Conservation (phyloP, 192 early-diverging fungal species). For the Spinellus fusiger region DNA sequence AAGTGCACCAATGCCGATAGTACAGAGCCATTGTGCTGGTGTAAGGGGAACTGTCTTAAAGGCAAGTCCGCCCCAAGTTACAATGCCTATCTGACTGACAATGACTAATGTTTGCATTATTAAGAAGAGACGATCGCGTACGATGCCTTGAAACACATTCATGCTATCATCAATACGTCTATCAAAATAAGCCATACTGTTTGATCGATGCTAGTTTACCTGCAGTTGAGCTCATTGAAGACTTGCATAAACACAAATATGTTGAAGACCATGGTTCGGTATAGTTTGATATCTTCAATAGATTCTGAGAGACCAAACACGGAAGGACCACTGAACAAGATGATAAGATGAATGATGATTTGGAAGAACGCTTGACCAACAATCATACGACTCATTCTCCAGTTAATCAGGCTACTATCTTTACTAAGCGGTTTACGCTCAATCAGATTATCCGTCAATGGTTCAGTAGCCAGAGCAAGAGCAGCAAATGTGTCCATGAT, state of each 20-base stretch:
- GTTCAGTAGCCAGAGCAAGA: constrained; percentile 87
- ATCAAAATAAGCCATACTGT: constrained; percentile 28
- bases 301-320: constrained; percentile 52
- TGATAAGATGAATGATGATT: constrained; percentile 63
- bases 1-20: constrained; percentile 69
- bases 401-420: constrained; percentile 75
- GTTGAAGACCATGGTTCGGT: constrained; percentile 89
- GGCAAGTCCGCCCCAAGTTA: constrained; percentile 78
- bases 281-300: constrained; percentile 32
- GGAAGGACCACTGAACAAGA: constrained; percentile 49
- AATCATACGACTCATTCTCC: constrained; percentile 91
- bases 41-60: constrained; percentile 75
- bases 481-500: constrained; percentile 94
- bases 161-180: constrained; percentile 69
- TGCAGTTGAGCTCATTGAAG: constrained; percentile 93
- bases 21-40: constrained; percentile 66
- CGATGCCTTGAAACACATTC: constrained; percentile 84
- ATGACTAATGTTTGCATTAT: constrained; percentile 67
- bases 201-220: constrained; percentile 20
- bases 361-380: constrained; percentile 88
- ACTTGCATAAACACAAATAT: constrained; percentile 91
- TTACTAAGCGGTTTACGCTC: constrained; percentile 70
- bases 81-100: constrained; percentile 71
- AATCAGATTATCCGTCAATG: constrained; percentile 79
- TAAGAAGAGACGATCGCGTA: constrained; percentile 73